Percentiles rank a stretch among this genome's conserved stretches.
phyloP scores from a whole-genome alignment of 2,329 filamentous ascomycete genomes.

The Aquanectria penicillioides region DNA sequence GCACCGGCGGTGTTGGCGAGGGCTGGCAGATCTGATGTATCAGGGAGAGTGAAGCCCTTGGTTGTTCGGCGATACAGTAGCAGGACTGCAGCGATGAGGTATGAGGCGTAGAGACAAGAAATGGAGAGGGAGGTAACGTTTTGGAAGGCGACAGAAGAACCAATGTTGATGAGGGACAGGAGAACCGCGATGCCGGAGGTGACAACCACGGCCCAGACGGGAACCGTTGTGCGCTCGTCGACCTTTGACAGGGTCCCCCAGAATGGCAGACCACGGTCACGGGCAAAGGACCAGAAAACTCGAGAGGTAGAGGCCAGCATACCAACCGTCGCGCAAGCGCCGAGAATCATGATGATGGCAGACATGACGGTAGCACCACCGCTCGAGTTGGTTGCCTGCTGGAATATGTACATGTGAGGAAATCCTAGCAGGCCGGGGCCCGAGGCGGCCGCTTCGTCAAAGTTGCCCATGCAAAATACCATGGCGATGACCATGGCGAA shows the following conservation, averaged over 20 bases:
- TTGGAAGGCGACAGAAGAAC: conserved; percentile 43
- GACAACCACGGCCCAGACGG: conserved; percentile 39
- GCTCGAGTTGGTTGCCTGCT: conserved; percentile 58
- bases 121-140: conserved; percentile 45
- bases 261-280: conserved; percentile 46
- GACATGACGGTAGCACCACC: conserved; percentile 62
- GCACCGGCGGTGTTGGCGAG: conserved; percentile 43
- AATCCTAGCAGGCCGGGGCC: conserved; percentile 55
- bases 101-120: conserved; percentile 43
- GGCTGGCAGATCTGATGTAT: conserved; percentile 35
- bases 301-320: conserved; percentile 67
- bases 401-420: conserved; percentile 69
- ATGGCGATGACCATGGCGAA: conserved; percentile 67
- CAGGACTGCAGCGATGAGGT: conserved; percentile 41
- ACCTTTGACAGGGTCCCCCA: conserved; percentile 43
- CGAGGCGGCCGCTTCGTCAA: conserved; percentile 54
- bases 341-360: conserved; percentile 58
- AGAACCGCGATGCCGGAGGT: conserved; percentile 43
- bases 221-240: conserved; percentile 40
- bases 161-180: conserved; percentile 47
- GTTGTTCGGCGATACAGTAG: conserved; percentile 44
- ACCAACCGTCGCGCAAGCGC: conserved; percentile 59
- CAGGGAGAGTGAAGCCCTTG: conserved; percentile 40
- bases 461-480: conserved; percentile 63
- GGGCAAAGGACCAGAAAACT: conserved; percentile 64